Percentiles rank a stretch among this genome's conserved stretches.
phyloP scores from a whole-genome alignment of 805 yeast species.

The Clavispora asparagi region DNA sequence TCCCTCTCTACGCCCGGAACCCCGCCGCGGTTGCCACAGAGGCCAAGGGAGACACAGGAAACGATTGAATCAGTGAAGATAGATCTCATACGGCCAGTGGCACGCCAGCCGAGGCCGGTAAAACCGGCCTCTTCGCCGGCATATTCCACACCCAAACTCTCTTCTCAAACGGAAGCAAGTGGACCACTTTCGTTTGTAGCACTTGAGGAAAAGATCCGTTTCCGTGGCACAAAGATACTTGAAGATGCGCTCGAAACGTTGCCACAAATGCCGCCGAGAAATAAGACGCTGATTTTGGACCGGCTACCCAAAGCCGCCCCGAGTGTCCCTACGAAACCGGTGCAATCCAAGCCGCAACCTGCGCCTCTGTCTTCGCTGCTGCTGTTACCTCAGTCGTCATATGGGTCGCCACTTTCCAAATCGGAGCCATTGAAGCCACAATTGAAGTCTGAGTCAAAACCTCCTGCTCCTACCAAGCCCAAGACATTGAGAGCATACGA shows the following conservation, averaged over 20 bases:
- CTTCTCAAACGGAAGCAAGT: neutral
- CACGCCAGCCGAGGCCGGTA: neutral
- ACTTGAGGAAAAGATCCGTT: neutral
- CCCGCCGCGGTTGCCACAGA: conserved; percentile 8
- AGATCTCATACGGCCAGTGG: neutral
- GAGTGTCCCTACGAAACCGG: conserved; percentile 12
- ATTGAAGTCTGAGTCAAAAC: neutral
- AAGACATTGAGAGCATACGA: neutral
- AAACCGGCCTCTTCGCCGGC: too few relatives aligned
- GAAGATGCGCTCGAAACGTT: neutral
- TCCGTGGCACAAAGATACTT: neutral
- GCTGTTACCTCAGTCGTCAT: too few relatives aligned
- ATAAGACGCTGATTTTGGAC: neutral
- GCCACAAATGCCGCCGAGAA: neutral
- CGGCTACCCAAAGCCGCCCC: conserved; percentile 1
- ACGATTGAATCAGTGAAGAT: neutral
- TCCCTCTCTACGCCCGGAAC: neutral
- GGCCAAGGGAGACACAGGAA: conserved; percentile 2
- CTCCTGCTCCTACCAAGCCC: conserved; percentile 2
- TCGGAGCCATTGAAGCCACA: neutral
- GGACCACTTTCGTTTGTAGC: neutral
- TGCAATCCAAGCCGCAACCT: conserved; percentile 1
- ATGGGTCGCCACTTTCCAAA: too few relatives aligned
- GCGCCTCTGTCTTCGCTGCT: too few relatives aligned
- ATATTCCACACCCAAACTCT: too few relatives aligned